Evolutionary conservation across 23 red algal genomes (phyloP), one percentile per base, ranked within the genome.

Genomic region (Cyanidiococcus yangmingshanensis): DNA sequence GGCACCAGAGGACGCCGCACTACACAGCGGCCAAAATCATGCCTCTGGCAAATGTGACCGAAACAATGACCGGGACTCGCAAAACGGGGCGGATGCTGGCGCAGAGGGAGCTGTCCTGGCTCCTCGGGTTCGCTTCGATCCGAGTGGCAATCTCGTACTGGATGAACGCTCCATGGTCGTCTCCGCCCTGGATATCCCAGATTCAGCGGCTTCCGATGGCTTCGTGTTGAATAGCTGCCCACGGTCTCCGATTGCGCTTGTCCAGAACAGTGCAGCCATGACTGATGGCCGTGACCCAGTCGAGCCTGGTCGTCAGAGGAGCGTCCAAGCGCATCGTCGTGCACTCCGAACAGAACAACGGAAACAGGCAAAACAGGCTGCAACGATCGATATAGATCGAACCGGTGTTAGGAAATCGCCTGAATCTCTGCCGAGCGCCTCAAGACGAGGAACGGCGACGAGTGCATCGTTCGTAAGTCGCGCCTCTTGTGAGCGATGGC

Each of bases 91-190:
- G n/a, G n/a, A n/a, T 21, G 12, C 45, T 54, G 45, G 45, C 21
- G 45, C 45, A 54, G 45, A 54, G 7, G 21, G 12, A 7, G 45
- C 21, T 21, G 89, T 86, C 1, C 83, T 89, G 0, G 91, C 91
- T 3, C 91, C 91, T 24, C 86, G 86, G 74, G 50, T 95, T 15
- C 85, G 84, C 16, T 16, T 95, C 21, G 91, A 95, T 75, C 83
- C 80, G 32, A 36, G 89, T 34, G 91, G 91, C 37, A 95, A 95
- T 50, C 85, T 95, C 39, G 82, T 87, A 0, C n/a, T 95, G 3
- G 91, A 95, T 67, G 78, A 84, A 26, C 59, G 58, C 30, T 86
- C 81, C 16, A 45, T 95, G 38, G 84, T 95, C 1, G 83, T 95
- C 3, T 67, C 76, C 33, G 87, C 80, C 0, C 57, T 74, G 25